Percentiles rank a stretch among this genome's conserved stretches.
These are phyloP conservation scores for Hymenoscyphus salicellus DNA, from an alignment of 2,329 filamentous ascomycete genomes.

Conservation along the genomic window DNA sequence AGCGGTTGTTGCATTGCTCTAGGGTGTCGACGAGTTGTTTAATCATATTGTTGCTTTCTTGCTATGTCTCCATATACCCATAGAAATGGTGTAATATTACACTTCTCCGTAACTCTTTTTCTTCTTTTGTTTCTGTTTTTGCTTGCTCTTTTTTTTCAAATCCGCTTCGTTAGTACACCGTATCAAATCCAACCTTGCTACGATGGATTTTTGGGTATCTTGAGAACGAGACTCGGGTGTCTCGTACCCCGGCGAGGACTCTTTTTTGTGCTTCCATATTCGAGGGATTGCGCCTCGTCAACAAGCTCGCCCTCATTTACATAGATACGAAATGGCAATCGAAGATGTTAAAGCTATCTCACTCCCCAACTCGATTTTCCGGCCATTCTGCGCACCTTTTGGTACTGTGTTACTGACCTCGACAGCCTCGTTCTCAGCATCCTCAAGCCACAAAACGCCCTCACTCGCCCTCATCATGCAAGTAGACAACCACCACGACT, in stretches of 20 bases:
- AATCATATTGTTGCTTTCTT: background rate
- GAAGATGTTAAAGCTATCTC: background rate
- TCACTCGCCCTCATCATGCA: no score
- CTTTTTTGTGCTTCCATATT: background rate
- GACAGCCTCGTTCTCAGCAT: background rate
- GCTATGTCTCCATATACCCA: background rate
- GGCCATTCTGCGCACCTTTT: background rate
- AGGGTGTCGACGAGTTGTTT: background rate
- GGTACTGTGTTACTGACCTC: background rate
- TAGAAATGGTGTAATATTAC: no score
- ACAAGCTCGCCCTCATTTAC: background rate
- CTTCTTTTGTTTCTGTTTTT: no score
- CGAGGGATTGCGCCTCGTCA: background rate
- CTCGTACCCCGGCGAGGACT: no score
- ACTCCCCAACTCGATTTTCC: background rate
- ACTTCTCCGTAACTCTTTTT: no score
- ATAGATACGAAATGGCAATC: background rate
- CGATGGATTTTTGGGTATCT: no score
- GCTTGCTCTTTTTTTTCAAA: no score
- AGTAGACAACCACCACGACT: no score
- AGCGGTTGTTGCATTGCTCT: background rate
- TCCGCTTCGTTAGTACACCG: no score
- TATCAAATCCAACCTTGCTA: no score
- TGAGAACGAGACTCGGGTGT: no score
- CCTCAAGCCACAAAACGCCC: no score